phyloP scores from a whole-genome alignment of 1,284 basidiomycete species.

The Naganishia albida region DNA sequence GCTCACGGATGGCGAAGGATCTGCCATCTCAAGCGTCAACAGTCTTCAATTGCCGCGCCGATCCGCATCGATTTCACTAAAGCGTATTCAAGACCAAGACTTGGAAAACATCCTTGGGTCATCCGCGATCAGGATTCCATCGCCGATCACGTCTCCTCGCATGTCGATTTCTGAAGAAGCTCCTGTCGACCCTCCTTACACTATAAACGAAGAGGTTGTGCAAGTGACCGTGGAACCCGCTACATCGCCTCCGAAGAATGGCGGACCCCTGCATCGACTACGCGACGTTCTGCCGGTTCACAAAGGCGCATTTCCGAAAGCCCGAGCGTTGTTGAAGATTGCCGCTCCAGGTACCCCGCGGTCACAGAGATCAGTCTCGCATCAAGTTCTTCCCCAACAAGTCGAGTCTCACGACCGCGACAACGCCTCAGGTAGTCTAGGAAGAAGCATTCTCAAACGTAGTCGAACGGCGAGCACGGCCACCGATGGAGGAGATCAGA shows the following conservation, averaged over 20 bases:
- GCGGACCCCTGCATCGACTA: slow-evolving; percentile 13
- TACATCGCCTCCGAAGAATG: not conserved
- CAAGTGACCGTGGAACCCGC: not conserved
- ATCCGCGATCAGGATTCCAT: slow-evolving; percentile 6
- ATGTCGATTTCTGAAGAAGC: not conserved
- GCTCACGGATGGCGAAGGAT: not conserved
- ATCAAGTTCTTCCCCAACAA: not conserved
- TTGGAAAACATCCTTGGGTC: slow-evolving; percentile 29
- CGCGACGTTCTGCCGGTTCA: slow-evolving; percentile 3
- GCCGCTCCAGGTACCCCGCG: not conserved
- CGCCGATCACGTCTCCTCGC: not conserved
- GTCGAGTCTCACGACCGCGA: no score
- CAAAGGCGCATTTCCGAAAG: not conserved
- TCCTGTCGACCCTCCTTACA: not conserved
- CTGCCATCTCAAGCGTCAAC: not conserved
- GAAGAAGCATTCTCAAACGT: slow-evolving; percentile 1
- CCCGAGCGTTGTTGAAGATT: not conserved
- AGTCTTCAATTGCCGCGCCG: slow-evolving; percentile 6
- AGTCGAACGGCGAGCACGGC: slow-evolving; percentile 19
- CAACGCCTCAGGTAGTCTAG: not conserved
- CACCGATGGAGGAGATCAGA: slow-evolving; percentile 22
- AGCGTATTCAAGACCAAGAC: slow-evolving; percentile 33
- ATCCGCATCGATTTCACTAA: slow-evolving; percentile 30
- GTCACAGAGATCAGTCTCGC: slow-evolving; percentile 1
- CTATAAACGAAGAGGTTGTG: not conserved